A percentile compares a stretch with the other conserved stretches of the same genome.
phyloP scores from a whole-genome alignment of 2,329 filamentous ascomycete genomes.

The Colletotrichum aenigma region DNA sequence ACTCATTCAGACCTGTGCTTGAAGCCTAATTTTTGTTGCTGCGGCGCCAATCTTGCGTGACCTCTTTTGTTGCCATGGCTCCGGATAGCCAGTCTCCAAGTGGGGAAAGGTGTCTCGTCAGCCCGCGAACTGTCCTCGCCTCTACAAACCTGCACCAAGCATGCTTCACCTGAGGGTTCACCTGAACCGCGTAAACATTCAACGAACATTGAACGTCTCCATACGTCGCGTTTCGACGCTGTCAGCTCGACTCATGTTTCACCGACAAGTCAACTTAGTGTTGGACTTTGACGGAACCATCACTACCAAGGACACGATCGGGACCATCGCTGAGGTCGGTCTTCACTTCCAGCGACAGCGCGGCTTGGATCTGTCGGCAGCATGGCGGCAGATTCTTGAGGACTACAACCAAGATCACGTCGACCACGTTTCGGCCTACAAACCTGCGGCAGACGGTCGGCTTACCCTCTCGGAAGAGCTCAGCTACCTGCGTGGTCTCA shows the following conservation, averaged over 20 bases:
- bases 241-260: slow-evolving; percentile 7
- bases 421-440: slow-evolving; percentile 38
- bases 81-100: not conserved
- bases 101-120: not conserved
- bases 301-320: slow-evolving; percentile 57
- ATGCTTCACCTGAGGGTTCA: not conserved
- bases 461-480: slow-evolving; percentile 41
- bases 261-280: slow-evolving; percentile 44
- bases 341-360: slow-evolving; percentile 33
- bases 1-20: not conserved
- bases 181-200: not conserved
- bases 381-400: slow-evolving; percentile 50
- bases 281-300: slow-evolving; percentile 67
- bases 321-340: slow-evolving; percentile 47
- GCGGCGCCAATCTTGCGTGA: not conserved
- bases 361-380: slow-evolving; percentile 35
- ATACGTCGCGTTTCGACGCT: not conserved
- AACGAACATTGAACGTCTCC: not conserved
- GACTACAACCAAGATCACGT: slow-evolving; percentile 48
- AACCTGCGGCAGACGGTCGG: slow-evolving; percentile 35
- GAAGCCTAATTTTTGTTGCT: not conserved
- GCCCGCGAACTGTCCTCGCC: not conserved
- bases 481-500: slow-evolving; percentile 46
- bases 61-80: not conserved
- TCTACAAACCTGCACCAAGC: not conserved